Conservation (phyloP, 768 basidiomycete species). For the Pleurotus tuber-regium region DNA sequence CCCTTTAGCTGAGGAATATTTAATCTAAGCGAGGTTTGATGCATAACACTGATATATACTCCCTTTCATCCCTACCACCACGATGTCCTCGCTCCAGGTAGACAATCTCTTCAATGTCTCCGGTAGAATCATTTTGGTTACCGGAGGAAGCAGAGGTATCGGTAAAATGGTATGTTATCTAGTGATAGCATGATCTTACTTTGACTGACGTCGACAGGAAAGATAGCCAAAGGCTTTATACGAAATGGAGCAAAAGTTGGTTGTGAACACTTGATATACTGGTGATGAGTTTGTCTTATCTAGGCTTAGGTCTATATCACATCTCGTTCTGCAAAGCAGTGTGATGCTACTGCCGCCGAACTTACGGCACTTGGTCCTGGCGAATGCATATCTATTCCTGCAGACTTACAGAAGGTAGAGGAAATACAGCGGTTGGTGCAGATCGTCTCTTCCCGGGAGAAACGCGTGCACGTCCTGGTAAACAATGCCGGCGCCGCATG, state of each 20-base stretch:
- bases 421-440: conserved; percentile 52
- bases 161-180: conserved; percentile 54
- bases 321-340: conserved; percentile 51
- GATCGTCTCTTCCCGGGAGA: conserved; percentile 50
- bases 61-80: conserved; percentile 7
- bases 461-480: conserved; percentile 53
- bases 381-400: conserved; percentile 49
- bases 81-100: conserved; percentile 35
- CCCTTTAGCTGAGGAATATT: background rate
- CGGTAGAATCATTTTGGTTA: conserved; percentile 56
- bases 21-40: conserved; percentile 4
- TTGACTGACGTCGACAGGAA: conserved; percentile 12
- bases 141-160: conserved; percentile 65
- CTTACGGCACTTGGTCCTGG: conserved; percentile 54
- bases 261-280: too few species aligned
- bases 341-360: conserved; percentile 48
- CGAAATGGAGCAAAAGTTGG: conserved; percentile 48
- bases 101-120: conserved; percentile 47
- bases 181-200: background rate
- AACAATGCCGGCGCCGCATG: conserved; percentile 67
- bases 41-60: background rate
- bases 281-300: too few species aligned
- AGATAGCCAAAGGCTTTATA: conserved; percentile 67
- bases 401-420: conserved; percentile 49
- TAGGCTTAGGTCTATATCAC: conserved; percentile 68